phyloP scores from a whole-genome alignment of 176 grass and related monocot species.

The Lolium rigidum region DNA sequence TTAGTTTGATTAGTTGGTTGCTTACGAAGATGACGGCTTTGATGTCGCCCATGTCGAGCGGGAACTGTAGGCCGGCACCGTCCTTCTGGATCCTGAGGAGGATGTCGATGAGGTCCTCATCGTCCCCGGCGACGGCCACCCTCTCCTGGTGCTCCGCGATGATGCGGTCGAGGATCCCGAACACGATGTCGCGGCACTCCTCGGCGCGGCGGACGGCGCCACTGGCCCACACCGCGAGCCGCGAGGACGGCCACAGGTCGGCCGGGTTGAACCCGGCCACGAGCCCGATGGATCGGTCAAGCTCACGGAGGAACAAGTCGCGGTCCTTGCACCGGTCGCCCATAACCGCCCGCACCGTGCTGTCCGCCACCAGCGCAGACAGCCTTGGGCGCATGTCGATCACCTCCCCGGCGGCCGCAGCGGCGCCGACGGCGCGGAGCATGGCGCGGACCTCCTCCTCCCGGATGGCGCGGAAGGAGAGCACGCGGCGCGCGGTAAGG shows the following conservation, averaged over 20 bases:
- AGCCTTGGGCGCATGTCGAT: conserved; percentile 56
- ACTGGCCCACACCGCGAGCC: conserved; percentile 45
- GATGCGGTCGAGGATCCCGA: conserved; percentile 57
- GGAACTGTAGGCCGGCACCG: conserved; percentile 34
- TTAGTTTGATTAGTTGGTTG: background rate
- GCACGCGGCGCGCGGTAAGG: conserved; percentile 54
- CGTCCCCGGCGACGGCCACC: background rate
- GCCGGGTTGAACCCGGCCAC: conserved; percentile 48
- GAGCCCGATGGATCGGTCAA: conserved; percentile 14
- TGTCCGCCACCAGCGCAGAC: conserved; percentile 39
- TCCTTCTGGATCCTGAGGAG: conserved; percentile 59
- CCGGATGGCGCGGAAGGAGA: conserved; percentile 51
- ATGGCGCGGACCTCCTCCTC: conserved; percentile 55
- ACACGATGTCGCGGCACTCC: conserved; percentile 43
- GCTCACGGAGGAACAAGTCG: conserved; percentile 44
- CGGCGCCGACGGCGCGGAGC: background rate
- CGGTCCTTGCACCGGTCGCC: conserved; percentile 63
- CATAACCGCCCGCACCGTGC: conserved; percentile 48
- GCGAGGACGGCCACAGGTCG: conserved; percentile 63
- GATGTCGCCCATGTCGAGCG: conserved; percentile 50
- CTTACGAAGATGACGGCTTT: conserved; percentile 69
- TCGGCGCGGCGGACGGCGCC: conserved; percentile 37
- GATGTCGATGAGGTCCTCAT: conserved; percentile 57
- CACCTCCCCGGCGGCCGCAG: background rate
- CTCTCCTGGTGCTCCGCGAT: conserved; percentile 54